phyloP scores from a whole-genome alignment of 2,329 filamentous ascomycete species.

The Emericellopsis atlantica region DNA sequence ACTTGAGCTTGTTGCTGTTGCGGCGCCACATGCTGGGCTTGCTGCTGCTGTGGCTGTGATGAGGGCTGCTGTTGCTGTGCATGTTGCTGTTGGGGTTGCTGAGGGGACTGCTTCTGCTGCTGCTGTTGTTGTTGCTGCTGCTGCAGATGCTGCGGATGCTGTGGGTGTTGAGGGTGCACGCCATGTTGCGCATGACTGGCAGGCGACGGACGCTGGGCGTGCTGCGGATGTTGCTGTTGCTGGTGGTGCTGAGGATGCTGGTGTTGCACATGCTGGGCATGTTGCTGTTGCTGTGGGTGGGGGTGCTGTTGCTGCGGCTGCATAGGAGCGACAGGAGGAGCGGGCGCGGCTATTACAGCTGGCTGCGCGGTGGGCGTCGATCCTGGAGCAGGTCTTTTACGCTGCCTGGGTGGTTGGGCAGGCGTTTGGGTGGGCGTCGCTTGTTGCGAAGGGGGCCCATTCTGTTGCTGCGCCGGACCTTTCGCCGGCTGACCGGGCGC shows the following conservation, averaged over 20 bases:
- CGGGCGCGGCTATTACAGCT: slow-evolving; percentile 1
- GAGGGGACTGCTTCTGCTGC: slow-evolving; percentile 5
- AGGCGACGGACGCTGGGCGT: not conserved
- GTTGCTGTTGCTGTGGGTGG: not conserved
- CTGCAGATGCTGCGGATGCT: not conserved
- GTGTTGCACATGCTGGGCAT: slow-evolving; percentile 1
- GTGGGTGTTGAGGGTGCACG: not conserved
- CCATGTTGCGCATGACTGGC: slow-evolving; percentile 6
- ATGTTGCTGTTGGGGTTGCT: slow-evolving; percentile 13
- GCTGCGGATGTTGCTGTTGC: not conserved
- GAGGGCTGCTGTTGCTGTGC: too few species aligned
- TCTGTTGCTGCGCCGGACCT: slow-evolving; percentile 27
- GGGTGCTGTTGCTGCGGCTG: slow-evolving; percentile 8
- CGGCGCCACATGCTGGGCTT: too few species aligned
- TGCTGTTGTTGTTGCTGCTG: slow-evolving; percentile 1
- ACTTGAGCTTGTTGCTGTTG: too few species aligned
- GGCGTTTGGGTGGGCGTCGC: slow-evolving; percentile 24
- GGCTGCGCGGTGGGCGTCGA: slow-evolving; percentile 13
- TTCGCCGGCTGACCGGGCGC: slow-evolving; percentile 27
- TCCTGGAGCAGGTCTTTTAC: slow-evolving; percentile 27
- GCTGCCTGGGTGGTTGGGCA: slow-evolving; percentile 21
- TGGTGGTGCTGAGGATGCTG: not conserved
- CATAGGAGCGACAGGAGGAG: slow-evolving; percentile 7
- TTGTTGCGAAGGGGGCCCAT: slow-evolving; percentile 19
- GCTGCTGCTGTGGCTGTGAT: too few species aligned